These are phyloP conservation scores for Scutellaria baicalensis DNA, from an alignment of 257 asterid species.

Conservation along the genomic window DNA sequence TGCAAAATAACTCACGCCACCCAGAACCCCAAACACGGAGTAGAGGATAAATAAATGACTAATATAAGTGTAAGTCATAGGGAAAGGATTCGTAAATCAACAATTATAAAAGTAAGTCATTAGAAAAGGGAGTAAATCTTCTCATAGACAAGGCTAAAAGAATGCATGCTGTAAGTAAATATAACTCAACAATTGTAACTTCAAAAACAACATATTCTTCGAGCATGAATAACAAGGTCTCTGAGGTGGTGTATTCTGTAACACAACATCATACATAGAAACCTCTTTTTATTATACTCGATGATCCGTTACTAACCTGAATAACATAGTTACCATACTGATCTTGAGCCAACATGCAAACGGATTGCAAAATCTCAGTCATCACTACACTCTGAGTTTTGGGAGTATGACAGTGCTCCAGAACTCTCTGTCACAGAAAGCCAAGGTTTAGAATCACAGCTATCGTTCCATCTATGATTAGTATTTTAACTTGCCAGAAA, in stretches of 20 bases:
- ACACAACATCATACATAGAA: neutral
- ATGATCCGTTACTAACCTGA: slow-evolving; percentile 43
- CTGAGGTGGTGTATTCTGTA: neutral
- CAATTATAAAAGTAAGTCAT: neutral
- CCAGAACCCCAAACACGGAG: neutral
- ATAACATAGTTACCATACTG: slow-evolving; percentile 83
- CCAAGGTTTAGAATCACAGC: slow-evolving; percentile 15
- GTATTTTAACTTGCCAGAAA: neutral
- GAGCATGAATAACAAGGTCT: neutral
- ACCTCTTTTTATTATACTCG: neutral
- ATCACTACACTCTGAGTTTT: slow-evolving; percentile 60
- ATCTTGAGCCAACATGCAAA: slow-evolving; percentile 70
- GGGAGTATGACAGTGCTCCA: slow-evolving; percentile 60
- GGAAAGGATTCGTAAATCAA: neutral
- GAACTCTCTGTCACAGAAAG: slow-evolving; percentile 47
- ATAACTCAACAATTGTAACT: neutral
- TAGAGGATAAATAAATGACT: neutral
- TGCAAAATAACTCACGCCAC: neutral
- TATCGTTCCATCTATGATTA: neutral
- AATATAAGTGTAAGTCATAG: neutral
- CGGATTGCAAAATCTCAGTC: slow-evolving; percentile 63
- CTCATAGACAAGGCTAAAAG: neutral
- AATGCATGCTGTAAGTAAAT: neutral
- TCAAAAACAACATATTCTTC: neutral
- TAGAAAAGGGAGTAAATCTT: neutral